A percentile compares a stretch with the other conserved stretches of the same genome.
phyloP scores from a whole-genome alignment of 768 basidiomycete species.

The Mycena rebaudengoi region DNA sequence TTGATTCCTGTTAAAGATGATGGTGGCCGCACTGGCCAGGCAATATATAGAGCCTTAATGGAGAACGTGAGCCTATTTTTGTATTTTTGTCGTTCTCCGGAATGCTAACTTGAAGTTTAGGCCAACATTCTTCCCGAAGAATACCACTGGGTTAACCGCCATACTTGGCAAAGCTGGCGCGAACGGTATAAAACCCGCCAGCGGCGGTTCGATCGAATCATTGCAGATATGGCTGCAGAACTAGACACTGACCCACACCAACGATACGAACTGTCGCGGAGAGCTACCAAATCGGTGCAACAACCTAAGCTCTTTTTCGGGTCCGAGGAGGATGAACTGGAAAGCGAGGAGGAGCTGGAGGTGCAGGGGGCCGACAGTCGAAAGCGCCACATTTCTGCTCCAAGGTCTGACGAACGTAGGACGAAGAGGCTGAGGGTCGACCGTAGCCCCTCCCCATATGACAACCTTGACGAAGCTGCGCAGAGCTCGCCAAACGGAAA shows the following conservation, averaged over 20 bases:
- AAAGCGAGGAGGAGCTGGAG: not conserved
- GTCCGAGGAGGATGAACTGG: slow-evolving; percentile 1
- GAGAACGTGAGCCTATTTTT: slow-evolving; percentile 12
- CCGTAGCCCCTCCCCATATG: not conserved
- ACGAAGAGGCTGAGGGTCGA: slow-evolving; percentile 1
- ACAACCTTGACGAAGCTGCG: not conserved
- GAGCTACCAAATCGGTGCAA: slow-evolving; percentile 5
- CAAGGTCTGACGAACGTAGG: not conserved
- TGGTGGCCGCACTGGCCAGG: slow-evolving; percentile 51
- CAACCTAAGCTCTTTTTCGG: not conserved
- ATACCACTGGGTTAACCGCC: slow-evolving; percentile 50
- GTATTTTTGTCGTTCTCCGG: not conserved
- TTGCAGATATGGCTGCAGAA: slow-evolving; percentile 36
- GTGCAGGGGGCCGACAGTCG: not conserved
- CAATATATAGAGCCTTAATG: slow-evolving; percentile 43
- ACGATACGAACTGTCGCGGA: slow-evolving; percentile 34
- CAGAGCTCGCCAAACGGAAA: not conserved
- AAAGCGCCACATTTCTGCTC: not conserved
- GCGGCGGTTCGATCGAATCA: slow-evolving; percentile 42
- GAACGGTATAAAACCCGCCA: slow-evolving; percentile 54
- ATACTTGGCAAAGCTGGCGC: slow-evolving; percentile 57
- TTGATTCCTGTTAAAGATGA: slow-evolving; percentile 41
- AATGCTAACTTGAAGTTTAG: slow-evolving; percentile 9
- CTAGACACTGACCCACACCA: slow-evolving; percentile 38
- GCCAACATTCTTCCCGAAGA: slow-evolving; percentile 28